phyloP scores from a whole-genome alignment of 148 eudicot genomes.

The Spergularia marina region DNA sequence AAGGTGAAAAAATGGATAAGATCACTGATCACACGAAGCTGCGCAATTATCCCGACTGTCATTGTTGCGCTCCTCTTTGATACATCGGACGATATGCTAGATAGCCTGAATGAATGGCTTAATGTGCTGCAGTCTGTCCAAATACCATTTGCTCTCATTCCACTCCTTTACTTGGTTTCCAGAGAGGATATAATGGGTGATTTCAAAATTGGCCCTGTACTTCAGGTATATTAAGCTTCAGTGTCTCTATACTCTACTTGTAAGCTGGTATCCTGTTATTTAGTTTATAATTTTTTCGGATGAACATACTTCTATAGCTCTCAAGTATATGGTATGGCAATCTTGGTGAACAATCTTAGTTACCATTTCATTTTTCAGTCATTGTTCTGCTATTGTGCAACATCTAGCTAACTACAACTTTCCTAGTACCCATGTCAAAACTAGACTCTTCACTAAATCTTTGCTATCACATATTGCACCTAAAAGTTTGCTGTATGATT shows the following conservation, averaged over 20 bases:
- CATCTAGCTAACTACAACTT: neutral
- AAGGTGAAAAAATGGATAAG: slow-evolving; percentile 76
- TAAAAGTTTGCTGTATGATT: neutral
- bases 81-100: slow-evolving; percentile 60
- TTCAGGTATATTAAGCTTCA: slow-evolving; percentile 46
- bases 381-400: no score
- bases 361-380: neutral
- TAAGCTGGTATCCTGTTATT: neutral
- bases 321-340: neutral
- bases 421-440: neutral
- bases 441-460: neutral
- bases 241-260: neutral
- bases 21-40: slow-evolving; percentile 78
- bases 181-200: slow-evolving; percentile 69
- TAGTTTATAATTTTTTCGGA: neutral
- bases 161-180: slow-evolving; percentile 74
- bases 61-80: slow-evolving; percentile 69
- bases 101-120: slow-evolving; percentile 80
- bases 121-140: slow-evolving; percentile 86
- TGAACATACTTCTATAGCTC: slow-evolving; percentile 1
- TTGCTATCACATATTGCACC: neutral
- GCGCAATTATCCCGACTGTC: slow-evolving; percentile 84
- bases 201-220: slow-evolving; percentile 55
- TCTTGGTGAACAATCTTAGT: neutral
- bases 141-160: slow-evolving; percentile 86